Percentiles rank a stretch among this genome's conserved stretches.
These are phyloP conservation scores for Aphanomyces euteiches DNA, from an alignment of 352 stramenopile species.

Conservation along the genomic window DNA sequence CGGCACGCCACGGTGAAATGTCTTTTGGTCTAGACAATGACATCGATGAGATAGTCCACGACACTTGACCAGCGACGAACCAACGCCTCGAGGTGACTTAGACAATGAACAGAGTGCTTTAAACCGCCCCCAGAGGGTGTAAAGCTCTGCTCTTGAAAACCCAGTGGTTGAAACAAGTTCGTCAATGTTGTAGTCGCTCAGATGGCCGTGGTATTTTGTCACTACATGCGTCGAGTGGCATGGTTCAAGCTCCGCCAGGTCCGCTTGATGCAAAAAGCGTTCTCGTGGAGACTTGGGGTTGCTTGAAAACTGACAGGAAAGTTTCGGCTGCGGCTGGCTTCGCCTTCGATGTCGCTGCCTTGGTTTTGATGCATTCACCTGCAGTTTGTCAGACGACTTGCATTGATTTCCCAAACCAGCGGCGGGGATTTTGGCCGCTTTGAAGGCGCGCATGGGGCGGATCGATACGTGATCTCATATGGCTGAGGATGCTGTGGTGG, in stretches of 20 bases:
- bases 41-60: background rate
- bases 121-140: slow-evolving; percentile 63
- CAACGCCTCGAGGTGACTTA: slow-evolving; percentile 40
- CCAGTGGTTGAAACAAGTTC: slow-evolving; percentile 46
- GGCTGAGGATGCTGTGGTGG: too few relatives aligned
- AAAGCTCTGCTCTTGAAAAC: slow-evolving; percentile 59
- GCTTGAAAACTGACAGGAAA: background rate
- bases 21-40: slow-evolving; percentile 47
- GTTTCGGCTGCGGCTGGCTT: background rate
- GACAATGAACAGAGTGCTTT: slow-evolving; percentile 67
- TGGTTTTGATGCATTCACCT: too few relatives aligned
- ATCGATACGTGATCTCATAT: too few relatives aligned
- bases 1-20: slow-evolving; percentile 55
- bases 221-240: slow-evolving; percentile 40
- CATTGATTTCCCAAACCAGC: too few relatives aligned
- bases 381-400: too few relatives aligned
- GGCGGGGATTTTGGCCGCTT: too few relatives aligned
- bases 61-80: background rate
- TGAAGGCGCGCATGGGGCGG: too few relatives aligned
- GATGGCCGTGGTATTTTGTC: slow-evolving; percentile 49
- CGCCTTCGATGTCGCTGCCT: too few relatives aligned
- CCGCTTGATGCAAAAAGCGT: slow-evolving; percentile 8
- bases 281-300: slow-evolving; percentile 17
- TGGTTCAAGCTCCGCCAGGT: slow-evolving; percentile 7
- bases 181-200: slow-evolving; percentile 54